phyloP scores from a whole-genome alignment of 2,329 filamentous ascomycete genomes.

The Colletotrichum filicis region DNA sequence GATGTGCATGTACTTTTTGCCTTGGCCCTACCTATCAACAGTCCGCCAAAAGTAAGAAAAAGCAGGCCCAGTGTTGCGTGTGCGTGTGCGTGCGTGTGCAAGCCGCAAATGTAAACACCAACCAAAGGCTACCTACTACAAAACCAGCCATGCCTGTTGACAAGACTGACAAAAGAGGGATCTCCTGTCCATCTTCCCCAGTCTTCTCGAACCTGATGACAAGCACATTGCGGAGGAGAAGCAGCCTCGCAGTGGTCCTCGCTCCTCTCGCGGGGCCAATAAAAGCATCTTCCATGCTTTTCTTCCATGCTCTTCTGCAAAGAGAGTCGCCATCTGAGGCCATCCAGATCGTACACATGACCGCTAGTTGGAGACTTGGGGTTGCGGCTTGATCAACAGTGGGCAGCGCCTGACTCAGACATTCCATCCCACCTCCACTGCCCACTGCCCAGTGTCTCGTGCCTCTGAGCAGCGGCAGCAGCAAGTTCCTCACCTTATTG shows the following conservation, averaged over 20 bases:
- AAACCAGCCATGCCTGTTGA: neutral
- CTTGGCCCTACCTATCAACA: slow-evolving; percentile 16
- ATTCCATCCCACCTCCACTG: neutral
- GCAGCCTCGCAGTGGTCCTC: neutral
- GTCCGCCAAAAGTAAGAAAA: slow-evolving; percentile 15
- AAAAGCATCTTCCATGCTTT: slow-evolving; percentile 28
- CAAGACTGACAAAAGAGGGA: neutral
- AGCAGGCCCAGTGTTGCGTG: slow-evolving; percentile 4
- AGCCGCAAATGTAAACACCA: neutral
- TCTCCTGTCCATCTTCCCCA: neutral
- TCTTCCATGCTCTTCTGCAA: slow-evolving; percentile 21
- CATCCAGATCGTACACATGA: slow-evolving; percentile 23
- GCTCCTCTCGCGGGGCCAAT: neutral
- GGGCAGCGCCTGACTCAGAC: slow-evolving; percentile 27
- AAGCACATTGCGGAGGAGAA: neutral
- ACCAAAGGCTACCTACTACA: neutral
- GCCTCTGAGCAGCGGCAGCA: neutral
- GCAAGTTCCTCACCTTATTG: neutral
- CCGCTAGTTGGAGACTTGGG: neutral
- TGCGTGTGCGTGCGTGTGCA: neutral
- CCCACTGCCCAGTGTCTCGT: neutral
- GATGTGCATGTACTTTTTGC: neutral
- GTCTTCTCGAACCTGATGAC: neutral
- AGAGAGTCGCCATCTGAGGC: neutral
- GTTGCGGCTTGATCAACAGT: slow-evolving; percentile 1